Evolutionary conservation across 495 filamentous ascomycete species (phyloP), one percentile per base, ranked within the genome.

Genomic region (Bathelium albidoporum): DNA sequence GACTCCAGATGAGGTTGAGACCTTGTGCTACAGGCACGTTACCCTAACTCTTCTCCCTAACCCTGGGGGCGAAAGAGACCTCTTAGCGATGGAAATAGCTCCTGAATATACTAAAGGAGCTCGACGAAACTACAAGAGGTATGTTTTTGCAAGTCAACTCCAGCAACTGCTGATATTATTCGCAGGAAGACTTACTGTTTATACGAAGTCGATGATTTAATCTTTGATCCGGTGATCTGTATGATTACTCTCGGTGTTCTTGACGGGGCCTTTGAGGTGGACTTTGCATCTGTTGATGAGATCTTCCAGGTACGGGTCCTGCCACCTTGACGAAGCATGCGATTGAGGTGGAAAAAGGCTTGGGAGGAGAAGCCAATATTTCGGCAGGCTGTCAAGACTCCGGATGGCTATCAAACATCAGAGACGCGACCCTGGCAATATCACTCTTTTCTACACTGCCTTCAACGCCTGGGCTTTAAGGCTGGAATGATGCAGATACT

Each of bases 71-170:
- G 22, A 24, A 2, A 59, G 64, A 28, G 65, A 67, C 31, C 36
- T 68, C 29, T 41, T 67, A 45, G 28, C 61, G 0, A 66, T 64
- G 14, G 64, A 67, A 66, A 41, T 68, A 24, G 53, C 45, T 36
- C 59, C 66, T 9, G 59, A 65, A 39, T 61, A 67, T 62, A 67
- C 64, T 4, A 68, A 68, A 32, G 65, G 60, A 58, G 20, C 60
- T 44, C 16, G 24, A 63, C 20, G 7, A 63, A 36, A 49, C 36
- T 58, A 20, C 61, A 66, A 41, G 18, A 9, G 1, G 36, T 41
- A 41, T 9, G 36, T 1, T 9, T 41, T 10, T 18, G 9, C 10
- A 10, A 10, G 36, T 41, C 10, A 41, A 10, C 10, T 41, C n/a
- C 36, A 41, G 36, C 9, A 41, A 9, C 32, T 44, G 22, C 64